These are phyloP conservation scores for Cadophora sp. DNA, from an alignment of 2,329 filamentous ascomycete species.

Conservation along the genomic window DNA sequence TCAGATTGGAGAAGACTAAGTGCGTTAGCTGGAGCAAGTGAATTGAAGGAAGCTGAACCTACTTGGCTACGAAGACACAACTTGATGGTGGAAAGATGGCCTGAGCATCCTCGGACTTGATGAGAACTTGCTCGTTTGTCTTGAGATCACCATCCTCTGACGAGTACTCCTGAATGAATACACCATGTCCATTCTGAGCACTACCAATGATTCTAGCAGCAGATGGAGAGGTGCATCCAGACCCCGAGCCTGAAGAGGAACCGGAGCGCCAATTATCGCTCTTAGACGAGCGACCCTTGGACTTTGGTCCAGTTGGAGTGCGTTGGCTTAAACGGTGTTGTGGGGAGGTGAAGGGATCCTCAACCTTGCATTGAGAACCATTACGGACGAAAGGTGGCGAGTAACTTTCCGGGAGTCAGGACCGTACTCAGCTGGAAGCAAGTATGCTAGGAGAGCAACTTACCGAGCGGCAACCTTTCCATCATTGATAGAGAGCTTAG, in stretches of 20 bases:
- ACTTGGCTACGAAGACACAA: constrained; percentile 73
- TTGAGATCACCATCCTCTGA: constrained; percentile 19
- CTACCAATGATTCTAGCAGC: constrained; percentile 22
- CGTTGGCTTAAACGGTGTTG: constrained; percentile 28
- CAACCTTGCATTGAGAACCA: constrained; percentile 30
- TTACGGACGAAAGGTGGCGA: constrained; percentile 41
- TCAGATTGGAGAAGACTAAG: constrained; percentile 57
- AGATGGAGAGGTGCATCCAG: constrained; percentile 27
- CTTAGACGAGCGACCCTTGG: constrained; percentile 30
- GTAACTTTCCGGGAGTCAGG: constrained; percentile 34
- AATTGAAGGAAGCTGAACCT: constrained; percentile 42
- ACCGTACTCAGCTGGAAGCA: neutral
- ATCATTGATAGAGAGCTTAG: constrained; percentile 22
- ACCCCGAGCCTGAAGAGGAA: constrained; percentile 34
- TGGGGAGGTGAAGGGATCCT: constrained; percentile 37
- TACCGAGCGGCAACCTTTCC: constrained; percentile 29
- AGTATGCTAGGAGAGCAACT: constrained; percentile 19
- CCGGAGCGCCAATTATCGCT: constrained; percentile 41
- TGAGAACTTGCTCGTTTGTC: constrained; percentile 19
- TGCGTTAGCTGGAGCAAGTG: constrained; percentile 1
- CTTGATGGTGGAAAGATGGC: constrained; percentile 53
- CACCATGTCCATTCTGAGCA: constrained; percentile 28
- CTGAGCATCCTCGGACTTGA: constrained; percentile 41
- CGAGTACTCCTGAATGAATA: constrained; percentile 28
- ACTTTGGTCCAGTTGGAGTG: constrained; percentile 35